A percentile compares a stretch with the other conserved stretches of the same genome.
phyloP scores from a whole-genome alignment of 2,329 filamentous ascomycete species.

The Sphaerulina populicola region DNA sequence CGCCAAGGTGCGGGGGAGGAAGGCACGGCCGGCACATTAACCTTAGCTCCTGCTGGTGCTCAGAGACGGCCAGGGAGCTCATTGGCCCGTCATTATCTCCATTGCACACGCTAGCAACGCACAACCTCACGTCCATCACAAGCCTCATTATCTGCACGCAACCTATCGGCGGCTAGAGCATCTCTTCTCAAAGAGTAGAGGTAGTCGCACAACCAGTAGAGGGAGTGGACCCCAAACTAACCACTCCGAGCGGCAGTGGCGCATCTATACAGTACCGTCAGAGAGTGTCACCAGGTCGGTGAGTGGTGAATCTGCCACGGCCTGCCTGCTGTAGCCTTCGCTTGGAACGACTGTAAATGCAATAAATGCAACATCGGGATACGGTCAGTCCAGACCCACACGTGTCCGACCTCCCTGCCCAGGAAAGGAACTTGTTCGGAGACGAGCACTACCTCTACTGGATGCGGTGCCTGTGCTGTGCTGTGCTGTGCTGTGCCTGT shows the following conservation, averaged over 20 bases:
- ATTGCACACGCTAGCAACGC: not conserved
- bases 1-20: not conserved
- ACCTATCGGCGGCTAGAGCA: constrained; percentile 17
- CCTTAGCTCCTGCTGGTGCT: too few species aligned
- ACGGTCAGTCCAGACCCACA: constrained; percentile 19
- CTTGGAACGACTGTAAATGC: too few species aligned
- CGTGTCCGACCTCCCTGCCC: constrained; percentile 7
- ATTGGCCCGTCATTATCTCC: not conserved
- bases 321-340: too few species aligned
- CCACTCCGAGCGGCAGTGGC: not conserved
- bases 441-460: constrained; percentile 1
- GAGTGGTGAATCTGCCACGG: too few species aligned
- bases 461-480: too few species aligned
- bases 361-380: constrained; percentile 15
- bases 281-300: too few species aligned
- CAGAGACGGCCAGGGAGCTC: too few species aligned
- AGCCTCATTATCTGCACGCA: constrained; percentile 10
- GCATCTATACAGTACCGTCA: too few species aligned
- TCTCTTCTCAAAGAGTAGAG: too few species aligned
- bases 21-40: not conserved
- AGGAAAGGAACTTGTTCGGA: constrained; percentile 2
- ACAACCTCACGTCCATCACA: constrained; percentile 11
- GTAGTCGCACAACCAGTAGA: too few species aligned
- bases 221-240: too few species aligned
- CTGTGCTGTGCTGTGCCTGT: too few species aligned